Base-by-base conservation (phyloP, 2,329 filamentous ascomycete genomes). In the Apiospora aurea region DNA sequence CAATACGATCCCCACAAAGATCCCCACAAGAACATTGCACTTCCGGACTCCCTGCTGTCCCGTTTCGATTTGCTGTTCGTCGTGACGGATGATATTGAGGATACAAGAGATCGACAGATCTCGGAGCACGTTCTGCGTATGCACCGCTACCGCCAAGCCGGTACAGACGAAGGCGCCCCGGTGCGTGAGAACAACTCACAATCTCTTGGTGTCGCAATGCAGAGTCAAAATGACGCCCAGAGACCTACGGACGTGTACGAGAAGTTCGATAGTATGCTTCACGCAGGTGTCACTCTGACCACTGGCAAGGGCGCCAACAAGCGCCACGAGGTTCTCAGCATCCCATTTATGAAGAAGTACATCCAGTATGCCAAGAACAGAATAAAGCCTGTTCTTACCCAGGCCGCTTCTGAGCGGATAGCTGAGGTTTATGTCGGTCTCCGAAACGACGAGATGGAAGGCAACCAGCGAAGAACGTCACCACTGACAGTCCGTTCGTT, bases 1-100 rank as follows among this genome's bases (percentile, higher is more conserved):
- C 96, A 99, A 83, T 99, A 99, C 81, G 96, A 99, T 81, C 94
- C 95, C 0, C 96, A 98, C 85, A 99, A 99, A 80, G 96, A 99
- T 80, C 96, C 96, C 0, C 96, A 99, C 85, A 96, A 96, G 84
- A 99, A 99, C 83, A 99, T 99, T 77, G 96, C 96, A 13, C 89
- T 99, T 16, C 96, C 96, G 0, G 96, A 99, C 82, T 99, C 96
- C 3, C 90, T 99, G 0, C 88, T 99, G 10, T 98, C 96, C 6
- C 96, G 96, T 93, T 99, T 99, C 82, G 96, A 99, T 91, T 87
- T 99, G 77, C 87, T 99, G 1, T 99, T 99, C 79, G 93, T 99
- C 67, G 95, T 99, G 64, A 99, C 96, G 1, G 96, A 99, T 81
- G 96, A 99, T 78, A 98, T 99, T 75, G 96, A 99, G 78, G 96